Evolutionary conservation across 1,284 basidiomycete genomes (phyloP).

Genomic region (Cutaneotrichosporon sp.): DNA sequence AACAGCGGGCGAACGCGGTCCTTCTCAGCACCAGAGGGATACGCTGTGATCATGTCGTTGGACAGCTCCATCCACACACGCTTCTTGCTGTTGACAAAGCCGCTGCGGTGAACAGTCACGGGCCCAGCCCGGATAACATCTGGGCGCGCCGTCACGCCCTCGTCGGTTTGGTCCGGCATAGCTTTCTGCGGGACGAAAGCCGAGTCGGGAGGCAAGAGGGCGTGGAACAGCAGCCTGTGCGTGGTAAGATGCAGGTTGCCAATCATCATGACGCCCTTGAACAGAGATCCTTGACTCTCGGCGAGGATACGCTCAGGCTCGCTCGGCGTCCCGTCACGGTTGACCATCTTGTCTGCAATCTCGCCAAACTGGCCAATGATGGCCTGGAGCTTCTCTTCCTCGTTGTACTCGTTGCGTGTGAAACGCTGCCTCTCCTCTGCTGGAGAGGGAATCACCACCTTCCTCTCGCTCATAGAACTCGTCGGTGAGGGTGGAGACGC

Average conservation of each 20-base stretch:
- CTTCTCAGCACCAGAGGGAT: slow-evolving; percentile 56
- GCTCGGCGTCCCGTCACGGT: slow-evolving; percentile 50
- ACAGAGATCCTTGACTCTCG: slow-evolving; percentile 54
- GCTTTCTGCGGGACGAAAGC: neutral
- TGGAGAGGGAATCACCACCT: neutral
- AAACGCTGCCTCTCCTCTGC: neutral
- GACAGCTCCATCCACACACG: slow-evolving; percentile 62
- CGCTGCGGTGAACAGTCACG: slow-evolving; percentile 54
- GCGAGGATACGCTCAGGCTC: slow-evolving; percentile 56
- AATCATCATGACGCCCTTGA: slow-evolving; percentile 54
- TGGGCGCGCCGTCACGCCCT: slow-evolving; percentile 11
- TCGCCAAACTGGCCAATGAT: slow-evolving; percentile 47
- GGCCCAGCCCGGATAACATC: slow-evolving; percentile 56
- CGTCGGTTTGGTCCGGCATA: slow-evolving; percentile 33
- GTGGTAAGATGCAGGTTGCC: slow-evolving; percentile 64
- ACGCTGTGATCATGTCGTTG: slow-evolving; percentile 60
- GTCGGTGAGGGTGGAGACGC: neutral
- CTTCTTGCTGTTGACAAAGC: slow-evolving; percentile 48
- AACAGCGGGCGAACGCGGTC: slow-evolving; percentile 56
- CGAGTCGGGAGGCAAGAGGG: slow-evolving; percentile 55
- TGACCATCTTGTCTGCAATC: slow-evolving; percentile 50
- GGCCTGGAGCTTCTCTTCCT: slow-evolving; percentile 40
- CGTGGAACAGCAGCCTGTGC: slow-evolving; percentile 62
- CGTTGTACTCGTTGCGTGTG: slow-evolving; percentile 22
- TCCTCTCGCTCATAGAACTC: neutral